Conservation (phyloP, 106 monocot genomes). For the Apostasia shenzhenica region DNA sequence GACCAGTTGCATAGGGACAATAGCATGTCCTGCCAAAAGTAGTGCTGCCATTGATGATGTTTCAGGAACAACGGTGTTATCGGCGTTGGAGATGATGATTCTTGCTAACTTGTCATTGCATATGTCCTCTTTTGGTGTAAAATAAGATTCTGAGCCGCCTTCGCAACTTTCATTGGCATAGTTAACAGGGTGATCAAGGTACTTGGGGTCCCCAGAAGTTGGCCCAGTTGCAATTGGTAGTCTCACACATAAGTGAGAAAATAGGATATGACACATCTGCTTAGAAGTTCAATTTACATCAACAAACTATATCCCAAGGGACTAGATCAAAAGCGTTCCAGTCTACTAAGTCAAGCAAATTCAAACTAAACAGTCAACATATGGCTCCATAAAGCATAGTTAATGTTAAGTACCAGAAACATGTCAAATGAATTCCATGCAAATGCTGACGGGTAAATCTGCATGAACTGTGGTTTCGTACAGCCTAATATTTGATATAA, state of each 20-base stretch:
- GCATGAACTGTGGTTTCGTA: too few species aligned
- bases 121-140: conserved; percentile 5
- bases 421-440: too few species aligned
- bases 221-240: conserved; percentile 33
- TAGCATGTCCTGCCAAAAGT: conserved; percentile 72
- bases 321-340: too few species aligned
- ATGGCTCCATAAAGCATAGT: too few species aligned
- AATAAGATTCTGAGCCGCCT: conserved; percentile 10
- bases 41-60: conserved; percentile 83
- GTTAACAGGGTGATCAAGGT: conserved; percentile 20
- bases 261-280: conserved; percentile 95
- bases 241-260: conserved; percentile 82
- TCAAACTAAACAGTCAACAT: too few species aligned
- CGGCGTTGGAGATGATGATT: conserved; percentile 1
- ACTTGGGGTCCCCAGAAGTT: conserved; percentile 21
- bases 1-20: conserved; percentile 81
- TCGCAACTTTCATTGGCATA: conserved; percentile 19
- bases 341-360: neutral
- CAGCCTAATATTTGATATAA: too few species aligned
- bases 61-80: conserved; percentile 8
- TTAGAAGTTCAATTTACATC: conserved; percentile 3
- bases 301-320: neutral
- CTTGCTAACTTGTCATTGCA: conserved; percentile 19
- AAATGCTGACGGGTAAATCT: too few species aligned
- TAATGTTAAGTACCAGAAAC: too few species aligned